Percentiles rank a stretch among this genome's conserved stretches.
Evolutionary conservation across 225 moss, liverwort and hornwort genomes (phyloP).

Genomic region (Polytrichum commune): DNA sequence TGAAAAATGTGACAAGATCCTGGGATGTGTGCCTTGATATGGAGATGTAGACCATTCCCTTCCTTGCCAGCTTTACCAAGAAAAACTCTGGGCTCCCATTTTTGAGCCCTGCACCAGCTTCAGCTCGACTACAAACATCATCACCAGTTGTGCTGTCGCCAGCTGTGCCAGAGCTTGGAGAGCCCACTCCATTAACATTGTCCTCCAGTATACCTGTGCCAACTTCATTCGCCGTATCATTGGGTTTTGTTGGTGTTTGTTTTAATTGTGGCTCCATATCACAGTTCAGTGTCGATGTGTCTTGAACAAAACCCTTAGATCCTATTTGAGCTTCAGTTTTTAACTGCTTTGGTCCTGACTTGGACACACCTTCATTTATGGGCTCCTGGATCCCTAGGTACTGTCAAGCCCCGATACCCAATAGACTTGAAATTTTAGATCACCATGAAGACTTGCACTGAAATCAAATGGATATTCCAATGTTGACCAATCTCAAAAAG

Average conservation of each 20-base stretch:
- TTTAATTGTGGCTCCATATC: conserved; percentile 7
- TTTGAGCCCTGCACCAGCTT: not conserved
- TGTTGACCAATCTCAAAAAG: not conserved
- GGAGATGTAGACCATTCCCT: conserved; percentile 80
- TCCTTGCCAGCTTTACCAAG: conserved; percentile 82
- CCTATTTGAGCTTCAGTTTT: conserved; percentile 19
- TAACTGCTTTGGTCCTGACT: conserved; percentile 41
- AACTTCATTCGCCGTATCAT: conserved; percentile 6
- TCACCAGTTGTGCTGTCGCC: conserved; percentile 3
- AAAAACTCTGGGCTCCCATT: conserved; percentile 23
- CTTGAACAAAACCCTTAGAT: too few species aligned
- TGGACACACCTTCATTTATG: conserved; percentile 7
- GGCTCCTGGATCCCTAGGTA: conserved; percentile 18
- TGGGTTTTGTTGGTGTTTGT: not conserved
- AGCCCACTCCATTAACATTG: conserved; percentile 11
- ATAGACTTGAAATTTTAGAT: too few species aligned
- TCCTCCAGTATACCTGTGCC: not conserved
- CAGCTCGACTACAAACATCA: conserved; percentile 1
- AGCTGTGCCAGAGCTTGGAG: not conserved
- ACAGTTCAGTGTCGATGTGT: not conserved
- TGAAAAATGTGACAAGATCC: conserved; percentile 48
- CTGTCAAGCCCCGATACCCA: conserved; percentile 12
- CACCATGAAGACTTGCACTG: too few species aligned
- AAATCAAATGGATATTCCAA: too few species aligned
- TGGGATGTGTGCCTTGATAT: conserved; percentile 41